Conservation (phyloP, 2,329 filamentous ascomycete species). For the Fusarium gaditjirri region DNA sequence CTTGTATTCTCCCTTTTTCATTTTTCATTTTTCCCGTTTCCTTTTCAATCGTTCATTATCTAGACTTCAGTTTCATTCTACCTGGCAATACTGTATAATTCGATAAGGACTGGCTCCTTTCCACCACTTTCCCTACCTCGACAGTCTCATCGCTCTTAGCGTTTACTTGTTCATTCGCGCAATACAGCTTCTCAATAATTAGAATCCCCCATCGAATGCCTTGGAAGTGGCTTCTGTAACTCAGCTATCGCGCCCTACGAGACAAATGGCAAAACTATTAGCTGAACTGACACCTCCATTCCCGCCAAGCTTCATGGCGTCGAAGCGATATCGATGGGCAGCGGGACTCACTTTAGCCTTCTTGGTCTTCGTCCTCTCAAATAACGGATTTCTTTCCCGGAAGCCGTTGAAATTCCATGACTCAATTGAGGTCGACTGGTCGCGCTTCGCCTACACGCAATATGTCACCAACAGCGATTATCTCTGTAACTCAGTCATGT, state of each 20-base stretch:
- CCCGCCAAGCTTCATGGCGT: fast-evolving
- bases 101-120: not conserved
- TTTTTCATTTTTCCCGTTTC: not conserved
- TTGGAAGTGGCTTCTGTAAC: too few relatives aligned
- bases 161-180: not conserved
- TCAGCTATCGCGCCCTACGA: too few relatives aligned
- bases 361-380: not conserved
- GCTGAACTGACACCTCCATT: not conserved
- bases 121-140: not conserved
- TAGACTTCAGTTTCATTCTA: not conserved
- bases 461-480: slow-evolving; percentile 60
- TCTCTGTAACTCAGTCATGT: slow-evolving; percentile 62
- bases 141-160: not conserved
- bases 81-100: not conserved
- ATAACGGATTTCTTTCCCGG: fast-evolving
- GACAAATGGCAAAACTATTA: not conserved
- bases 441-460: slow-evolving; percentile 57
- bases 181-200: not conserved
- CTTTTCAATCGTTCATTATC: not conserved
- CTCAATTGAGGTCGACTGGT: slow-evolving; percentile 13
- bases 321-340: not conserved
- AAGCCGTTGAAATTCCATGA: not conserved
- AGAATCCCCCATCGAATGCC: not conserved
- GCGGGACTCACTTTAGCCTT: not conserved
- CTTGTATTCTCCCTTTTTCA: not conserved